Percentiles rank a stretch among this genome's conserved stretches.
Evolutionary conservation across 2,329 filamentous ascomycete genomes (phyloP).

Genomic region (Rhexocercosporidium sp.): DNA sequence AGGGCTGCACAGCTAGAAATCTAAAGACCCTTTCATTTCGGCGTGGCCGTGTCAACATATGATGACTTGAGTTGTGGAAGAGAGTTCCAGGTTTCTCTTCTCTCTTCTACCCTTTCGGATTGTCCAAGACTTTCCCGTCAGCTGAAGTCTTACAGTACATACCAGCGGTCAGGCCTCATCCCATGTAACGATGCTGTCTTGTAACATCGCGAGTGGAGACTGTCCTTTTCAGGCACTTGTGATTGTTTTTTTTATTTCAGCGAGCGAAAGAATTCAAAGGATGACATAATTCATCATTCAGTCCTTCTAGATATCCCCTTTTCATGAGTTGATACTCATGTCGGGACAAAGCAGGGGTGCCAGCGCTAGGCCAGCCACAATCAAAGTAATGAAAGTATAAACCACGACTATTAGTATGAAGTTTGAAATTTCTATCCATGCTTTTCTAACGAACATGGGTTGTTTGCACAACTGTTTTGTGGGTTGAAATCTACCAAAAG

Average conservation of each 20-base stretch:
- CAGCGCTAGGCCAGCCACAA: no score
- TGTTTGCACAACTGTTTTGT: no score
- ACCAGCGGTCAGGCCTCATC: not conserved
- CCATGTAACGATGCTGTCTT: conserved; percentile 7
- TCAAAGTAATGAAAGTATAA: no score
- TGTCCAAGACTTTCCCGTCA: not conserved
- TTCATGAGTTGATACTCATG: not conserved
- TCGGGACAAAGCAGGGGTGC: no score
- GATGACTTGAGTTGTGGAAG: not conserved
- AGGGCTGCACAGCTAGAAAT: not conserved
- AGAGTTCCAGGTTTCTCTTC: not conserved
- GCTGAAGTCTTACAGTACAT: not conserved
- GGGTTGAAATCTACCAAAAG: no score
- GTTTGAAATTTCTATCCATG: no score
- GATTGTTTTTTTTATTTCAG: not conserved
- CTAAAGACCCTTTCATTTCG: not conserved
- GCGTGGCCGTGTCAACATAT: not conserved
- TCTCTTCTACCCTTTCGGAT: not conserved
- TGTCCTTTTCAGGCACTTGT: not conserved
- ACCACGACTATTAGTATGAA: no score
- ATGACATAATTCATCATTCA: not conserved
- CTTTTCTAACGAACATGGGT: no score
- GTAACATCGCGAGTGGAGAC: not conserved
- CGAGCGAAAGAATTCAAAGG: not conserved
- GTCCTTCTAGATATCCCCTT: not conserved